Percentiles rank a stretch among this genome's conserved stretches.
These are phyloP conservation scores for Vigna angularis DNA, from an alignment of 306 rosid genomes.

Conservation along the genomic window DNA sequence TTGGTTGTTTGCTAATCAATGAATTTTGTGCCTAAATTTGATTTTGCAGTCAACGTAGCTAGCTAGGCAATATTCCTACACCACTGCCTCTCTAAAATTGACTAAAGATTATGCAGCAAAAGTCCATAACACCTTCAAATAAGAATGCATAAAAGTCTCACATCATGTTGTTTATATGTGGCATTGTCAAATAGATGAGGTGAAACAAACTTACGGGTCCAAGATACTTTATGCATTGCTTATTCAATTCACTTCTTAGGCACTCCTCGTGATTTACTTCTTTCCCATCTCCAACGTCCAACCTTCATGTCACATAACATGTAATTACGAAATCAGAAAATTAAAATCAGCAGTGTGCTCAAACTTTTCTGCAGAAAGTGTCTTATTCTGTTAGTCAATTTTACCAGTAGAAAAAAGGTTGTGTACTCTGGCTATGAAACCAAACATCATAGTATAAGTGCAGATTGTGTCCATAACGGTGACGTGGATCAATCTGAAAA, in stretches of 20 bases:
- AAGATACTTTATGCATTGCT: conserved; percentile 80
- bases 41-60: conserved; percentile 29
- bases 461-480: conserved; percentile 89
- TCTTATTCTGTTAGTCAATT: not conserved
- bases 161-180: conserved; percentile 7
- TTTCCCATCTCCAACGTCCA: conserved; percentile 93
- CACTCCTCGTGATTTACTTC: conserved; percentile 69
- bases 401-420: conserved; percentile 93
- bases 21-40: conserved; percentile 34
- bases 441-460: conserved; percentile 73
- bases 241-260: conserved; percentile 60
- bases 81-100: conserved; percentile 39
- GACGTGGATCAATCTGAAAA: conserved; percentile 83
- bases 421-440: conserved; percentile 69
- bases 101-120: conserved; percentile 17
- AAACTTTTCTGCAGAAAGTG: not conserved
- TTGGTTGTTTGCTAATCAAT: conserved; percentile 23
- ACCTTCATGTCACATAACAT: conserved; percentile 60
- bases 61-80: conserved; percentile 24
- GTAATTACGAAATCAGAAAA: conserved; percentile 15
- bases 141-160: conserved; percentile 16
- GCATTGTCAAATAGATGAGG: not conserved
- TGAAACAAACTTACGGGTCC: conserved; percentile 69
- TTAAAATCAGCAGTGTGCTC: conserved; percentile 10
- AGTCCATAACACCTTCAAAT: not conserved